These are phyloP conservation scores for Pythium insidiosum DNA, from an alignment of 352 stramenopile species.

Conservation along the genomic window DNA sequence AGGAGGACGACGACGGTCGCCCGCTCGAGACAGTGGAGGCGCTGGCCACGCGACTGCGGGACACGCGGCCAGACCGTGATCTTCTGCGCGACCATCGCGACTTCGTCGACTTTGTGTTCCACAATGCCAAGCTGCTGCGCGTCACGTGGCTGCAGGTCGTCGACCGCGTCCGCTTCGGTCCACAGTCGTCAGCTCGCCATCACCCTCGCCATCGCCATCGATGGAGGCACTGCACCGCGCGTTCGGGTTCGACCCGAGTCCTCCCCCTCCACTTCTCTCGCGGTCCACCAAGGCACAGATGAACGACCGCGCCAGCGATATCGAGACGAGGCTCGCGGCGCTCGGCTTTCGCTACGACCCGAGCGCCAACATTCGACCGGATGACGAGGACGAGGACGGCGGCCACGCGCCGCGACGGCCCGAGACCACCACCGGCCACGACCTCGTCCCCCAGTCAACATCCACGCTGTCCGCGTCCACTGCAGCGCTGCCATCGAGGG, in stretches of 20 bases:
- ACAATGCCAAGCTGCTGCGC: slow-evolving; percentile 33
- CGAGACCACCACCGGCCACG: slow-evolving; percentile 1
- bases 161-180: slow-evolving; percentile 33
- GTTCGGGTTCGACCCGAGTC: too few relatives aligned
- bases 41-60: slow-evolving; percentile 28
- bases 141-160: slow-evolving; percentile 45
- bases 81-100: slow-evolving; percentile 31
- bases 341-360: slow-evolving; percentile 37
- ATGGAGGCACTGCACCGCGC: slow-evolving; percentile 2
- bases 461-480: background rate
- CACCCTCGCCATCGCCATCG: background rate
- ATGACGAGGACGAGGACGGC: background rate
- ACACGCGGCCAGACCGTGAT: slow-evolving; percentile 21
- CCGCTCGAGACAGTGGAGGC: slow-evolving; percentile 17
- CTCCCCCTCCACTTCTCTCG: too few relatives aligned
- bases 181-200: too few relatives aligned
- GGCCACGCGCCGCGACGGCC: background rate
- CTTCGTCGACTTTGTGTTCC: slow-evolving; percentile 61
- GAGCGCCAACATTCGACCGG: slow-evolving; percentile 9
- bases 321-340: slow-evolving; percentile 28
- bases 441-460: background rate
- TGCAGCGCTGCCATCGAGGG: background rate
- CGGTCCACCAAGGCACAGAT: too few relatives aligned
- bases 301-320: slow-evolving; percentile 25
- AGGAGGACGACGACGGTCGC: background rate